Percentiles rank a stretch among this genome's conserved stretches.
These are phyloP conservation scores for Russula ochroleuca DNA, from an alignment of 768 basidiomycete species.

Conservation along the genomic window DNA sequence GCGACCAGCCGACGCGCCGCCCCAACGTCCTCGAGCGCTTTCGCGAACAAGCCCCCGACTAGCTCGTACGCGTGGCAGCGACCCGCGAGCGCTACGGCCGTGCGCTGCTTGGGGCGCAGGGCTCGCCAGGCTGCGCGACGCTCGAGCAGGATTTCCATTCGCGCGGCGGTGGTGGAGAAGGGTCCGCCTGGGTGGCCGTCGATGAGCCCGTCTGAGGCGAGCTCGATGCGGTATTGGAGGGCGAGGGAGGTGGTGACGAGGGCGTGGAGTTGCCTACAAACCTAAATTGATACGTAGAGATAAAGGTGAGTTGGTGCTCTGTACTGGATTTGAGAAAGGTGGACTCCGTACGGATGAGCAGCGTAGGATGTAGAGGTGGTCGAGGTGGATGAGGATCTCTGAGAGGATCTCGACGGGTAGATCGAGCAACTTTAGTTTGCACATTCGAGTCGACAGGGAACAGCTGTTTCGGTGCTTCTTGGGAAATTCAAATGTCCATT, in stretches of 20 bases:
- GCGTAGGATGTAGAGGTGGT: conserved; percentile 4
- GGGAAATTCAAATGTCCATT: neutral
- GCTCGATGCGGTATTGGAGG: conserved; percentile 36
- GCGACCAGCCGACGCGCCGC: conserved; percentile 29
- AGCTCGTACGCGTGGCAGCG: conserved; percentile 54
- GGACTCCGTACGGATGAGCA: conserved; percentile 18
- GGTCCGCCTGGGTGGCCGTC: conserved; percentile 25
- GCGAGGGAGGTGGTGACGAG: conserved; percentile 29
- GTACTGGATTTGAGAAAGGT: too few species aligned
- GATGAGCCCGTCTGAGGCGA: conserved; percentile 33
- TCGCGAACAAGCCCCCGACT: conserved; percentile 53
- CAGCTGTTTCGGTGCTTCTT: too few species aligned
- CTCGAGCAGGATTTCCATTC: conserved; percentile 35
- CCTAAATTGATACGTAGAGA: conserved; percentile 29
- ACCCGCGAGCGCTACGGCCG: conserved; percentile 35
- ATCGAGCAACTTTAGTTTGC: conserved; percentile 10
- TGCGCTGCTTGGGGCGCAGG: conserved; percentile 32
- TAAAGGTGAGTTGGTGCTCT: too few species aligned
- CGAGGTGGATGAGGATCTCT: conserved; percentile 9
- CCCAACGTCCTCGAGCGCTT: conserved; percentile 16
- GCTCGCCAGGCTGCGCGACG: conserved; percentile 38
- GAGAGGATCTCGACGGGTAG: conserved; percentile 23
- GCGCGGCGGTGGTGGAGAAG: conserved; percentile 31
- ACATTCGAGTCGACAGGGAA: neutral
- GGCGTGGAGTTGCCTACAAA: conserved; percentile 29